These are phyloP conservation scores for Coemansia sp. DNA, from an alignment of 192 early-diverging fungal genomes.

Conservation along the genomic window DNA sequence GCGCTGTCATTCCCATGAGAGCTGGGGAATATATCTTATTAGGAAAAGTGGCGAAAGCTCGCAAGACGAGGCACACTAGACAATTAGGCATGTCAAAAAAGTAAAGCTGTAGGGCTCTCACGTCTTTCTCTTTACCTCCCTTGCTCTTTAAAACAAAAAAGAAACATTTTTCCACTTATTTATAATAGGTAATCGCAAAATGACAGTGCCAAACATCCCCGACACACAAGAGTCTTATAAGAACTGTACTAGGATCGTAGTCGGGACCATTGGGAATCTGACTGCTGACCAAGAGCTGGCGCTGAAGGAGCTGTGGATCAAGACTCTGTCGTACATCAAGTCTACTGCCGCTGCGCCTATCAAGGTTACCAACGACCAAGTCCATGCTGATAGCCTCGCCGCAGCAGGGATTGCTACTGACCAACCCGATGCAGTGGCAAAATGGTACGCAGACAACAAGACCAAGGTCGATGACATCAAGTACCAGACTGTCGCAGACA, in stretches of 20 bases:
- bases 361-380: constrained; percentile 25
- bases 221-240: constrained; percentile 30
- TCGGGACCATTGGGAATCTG: constrained; percentile 33
- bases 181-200: neutral
- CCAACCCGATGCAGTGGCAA: constrained; percentile 12
- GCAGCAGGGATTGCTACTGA: constrained; percentile 8
- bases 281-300: constrained; percentile 26
- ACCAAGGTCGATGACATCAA: constrained; percentile 13
- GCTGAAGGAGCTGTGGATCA: constrained; percentile 46
- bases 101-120: neutral
- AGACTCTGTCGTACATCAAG: constrained; percentile 32
- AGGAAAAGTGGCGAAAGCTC: neutral
- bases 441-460: constrained; percentile 44
- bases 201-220: constrained; percentile 19
- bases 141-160: neutral
- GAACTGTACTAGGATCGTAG: constrained; percentile 12
- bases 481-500: constrained; percentile 36
- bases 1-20: neutral
- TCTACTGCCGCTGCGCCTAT: constrained; percentile 27
- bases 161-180: neutral
- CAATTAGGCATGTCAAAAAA: constrained; percentile 13
- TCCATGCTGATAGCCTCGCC: constrained; percentile 1
- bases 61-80: constrained; percentile 25
- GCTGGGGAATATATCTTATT: neutral
- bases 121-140: neutral